Evolutionary conservation across 345 rosid species (phyloP).

Genomic region (Anastatica hierochuntica): DNA sequence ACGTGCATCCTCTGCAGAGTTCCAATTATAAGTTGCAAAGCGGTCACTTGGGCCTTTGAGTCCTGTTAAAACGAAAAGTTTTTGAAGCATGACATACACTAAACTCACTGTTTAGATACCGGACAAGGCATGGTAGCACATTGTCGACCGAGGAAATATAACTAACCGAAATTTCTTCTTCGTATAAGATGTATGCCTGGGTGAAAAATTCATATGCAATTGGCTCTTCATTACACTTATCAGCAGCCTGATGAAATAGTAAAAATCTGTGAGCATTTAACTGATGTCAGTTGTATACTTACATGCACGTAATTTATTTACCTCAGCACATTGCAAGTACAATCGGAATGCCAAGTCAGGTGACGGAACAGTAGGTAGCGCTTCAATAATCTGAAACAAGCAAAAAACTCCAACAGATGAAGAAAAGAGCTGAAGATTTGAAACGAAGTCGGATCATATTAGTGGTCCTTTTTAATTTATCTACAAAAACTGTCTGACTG

Average conservation of each 20-base stretch:
- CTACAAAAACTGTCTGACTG: neutral
- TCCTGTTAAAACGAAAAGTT: constrained; percentile 43
- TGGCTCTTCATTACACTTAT: constrained; percentile 88
- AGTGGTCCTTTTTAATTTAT: neutral
- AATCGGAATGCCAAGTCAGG: constrained; percentile 81
- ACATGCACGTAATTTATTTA: constrained; percentile 22
- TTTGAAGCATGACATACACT: constrained; percentile 2
- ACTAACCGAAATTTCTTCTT: constrained; percentile 96
- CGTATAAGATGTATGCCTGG: constrained; percentile 94
- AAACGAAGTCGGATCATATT: neutral
- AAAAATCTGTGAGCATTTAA: constrained; percentile 12
- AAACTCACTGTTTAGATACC: neutral
- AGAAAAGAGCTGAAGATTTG: constrained; percentile 10
- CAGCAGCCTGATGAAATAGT: constrained; percentile 67
- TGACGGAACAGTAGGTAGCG: constrained; percentile 59
- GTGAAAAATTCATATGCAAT: constrained; percentile 98
- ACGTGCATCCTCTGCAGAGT: constrained; percentile 98
- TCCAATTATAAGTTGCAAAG: constrained; percentile 80
- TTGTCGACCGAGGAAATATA: constrained; percentile 3
- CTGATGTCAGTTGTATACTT: neutral
- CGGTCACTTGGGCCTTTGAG: constrained; percentile 91
- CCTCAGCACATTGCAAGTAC: constrained; percentile 99
- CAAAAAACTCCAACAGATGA: neutral
- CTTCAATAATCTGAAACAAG: constrained; percentile 67
- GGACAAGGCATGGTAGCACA: neutral